These are phyloP conservation scores for Cladosporium sp. DNA, from an alignment of 2,329 filamentous ascomycete genomes.

Conservation along the genomic window DNA sequence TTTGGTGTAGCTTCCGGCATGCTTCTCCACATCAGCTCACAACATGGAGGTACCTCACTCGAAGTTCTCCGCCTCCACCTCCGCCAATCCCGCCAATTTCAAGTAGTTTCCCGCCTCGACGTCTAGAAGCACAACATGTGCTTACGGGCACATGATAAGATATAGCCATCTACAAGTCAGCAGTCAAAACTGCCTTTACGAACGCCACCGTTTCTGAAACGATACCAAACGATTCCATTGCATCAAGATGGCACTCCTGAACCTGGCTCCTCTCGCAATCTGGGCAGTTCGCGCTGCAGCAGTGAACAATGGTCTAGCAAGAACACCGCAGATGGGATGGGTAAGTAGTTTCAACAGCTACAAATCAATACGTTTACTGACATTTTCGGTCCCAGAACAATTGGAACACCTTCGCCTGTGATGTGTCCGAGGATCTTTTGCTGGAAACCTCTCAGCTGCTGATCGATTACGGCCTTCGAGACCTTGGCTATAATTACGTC, in stretches of 20 bases:
- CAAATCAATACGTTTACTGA: not conserved
- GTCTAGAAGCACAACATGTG: not conserved
- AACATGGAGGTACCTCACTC: too few relatives aligned
- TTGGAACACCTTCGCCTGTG: slow-evolving; percentile 46
- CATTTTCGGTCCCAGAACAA: not conserved
- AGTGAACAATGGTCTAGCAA: slow-evolving; percentile 32
- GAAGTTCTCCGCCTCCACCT: slow-evolving; percentile 1
- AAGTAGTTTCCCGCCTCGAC: not conserved
- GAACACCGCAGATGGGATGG: slow-evolving; percentile 38
- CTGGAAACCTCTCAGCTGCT: slow-evolving; percentile 44
- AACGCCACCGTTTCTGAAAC: too few relatives aligned
- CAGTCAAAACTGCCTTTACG: too few relatives aligned
- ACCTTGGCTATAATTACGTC: slow-evolving; percentile 48
- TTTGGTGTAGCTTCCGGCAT: too few relatives aligned
- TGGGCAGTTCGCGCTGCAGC: slow-evolving; percentile 1
- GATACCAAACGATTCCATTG: not conserved
- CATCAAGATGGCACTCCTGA: slow-evolving; percentile 5
- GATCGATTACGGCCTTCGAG: slow-evolving; percentile 42
- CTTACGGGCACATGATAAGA: too few relatives aligned
- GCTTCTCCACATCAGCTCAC: too few relatives aligned
- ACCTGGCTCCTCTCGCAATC: slow-evolving; percentile 5
- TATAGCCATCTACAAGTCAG: too few relatives aligned
- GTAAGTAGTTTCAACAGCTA: not conserved
- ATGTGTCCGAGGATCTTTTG: slow-evolving; percentile 43
- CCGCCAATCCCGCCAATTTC: slow-evolving; percentile 1